These are phyloP conservation scores for Saccharum officinarum DNA, from an alignment of 176 grass and related monocot species.

Conservation along the genomic window DNA sequence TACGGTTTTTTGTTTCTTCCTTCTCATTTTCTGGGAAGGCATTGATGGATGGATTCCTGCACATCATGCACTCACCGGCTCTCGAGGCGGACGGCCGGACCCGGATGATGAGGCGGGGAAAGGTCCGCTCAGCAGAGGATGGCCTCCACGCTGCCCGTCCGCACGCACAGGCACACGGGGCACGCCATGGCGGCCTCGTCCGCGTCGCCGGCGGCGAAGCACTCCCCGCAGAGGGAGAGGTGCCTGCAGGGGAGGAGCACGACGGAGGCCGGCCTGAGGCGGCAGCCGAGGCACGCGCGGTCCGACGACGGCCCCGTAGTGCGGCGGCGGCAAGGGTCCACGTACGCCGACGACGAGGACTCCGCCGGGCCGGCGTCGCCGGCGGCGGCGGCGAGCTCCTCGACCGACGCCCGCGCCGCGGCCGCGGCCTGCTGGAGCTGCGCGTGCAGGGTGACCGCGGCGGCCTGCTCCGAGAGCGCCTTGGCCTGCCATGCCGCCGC, in stretches of 20 bases:
- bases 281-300: constrained; percentile 55
- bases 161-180: constrained; percentile 73
- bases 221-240: constrained; percentile 69
- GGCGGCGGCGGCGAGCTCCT: constrained; percentile 8
- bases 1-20: background rate
- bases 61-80: constrained; percentile 24
- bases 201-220: constrained; percentile 47
- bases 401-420: constrained; percentile 24
- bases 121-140: constrained; percentile 50
- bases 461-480: constrained; percentile 66
- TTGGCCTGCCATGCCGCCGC: constrained; percentile 77
- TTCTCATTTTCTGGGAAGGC: background rate
- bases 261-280: constrained; percentile 43
- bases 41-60: constrained; percentile 13
- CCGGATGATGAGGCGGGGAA: background rate
- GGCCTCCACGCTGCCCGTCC: constrained; percentile 76
- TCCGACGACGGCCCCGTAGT: background rate
- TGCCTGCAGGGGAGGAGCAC: constrained; percentile 87
- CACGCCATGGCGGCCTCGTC: constrained; percentile 52
- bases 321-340: constrained; percentile 53
- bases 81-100: constrained; percentile 1
- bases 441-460: constrained; percentile 58
- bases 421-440: constrained; percentile 80
- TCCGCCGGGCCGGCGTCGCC: constrained; percentile 38
- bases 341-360: constrained; percentile 49